Conservation (phyloP, 805 yeast species). For the Ogataea dorogensis region DNA sequence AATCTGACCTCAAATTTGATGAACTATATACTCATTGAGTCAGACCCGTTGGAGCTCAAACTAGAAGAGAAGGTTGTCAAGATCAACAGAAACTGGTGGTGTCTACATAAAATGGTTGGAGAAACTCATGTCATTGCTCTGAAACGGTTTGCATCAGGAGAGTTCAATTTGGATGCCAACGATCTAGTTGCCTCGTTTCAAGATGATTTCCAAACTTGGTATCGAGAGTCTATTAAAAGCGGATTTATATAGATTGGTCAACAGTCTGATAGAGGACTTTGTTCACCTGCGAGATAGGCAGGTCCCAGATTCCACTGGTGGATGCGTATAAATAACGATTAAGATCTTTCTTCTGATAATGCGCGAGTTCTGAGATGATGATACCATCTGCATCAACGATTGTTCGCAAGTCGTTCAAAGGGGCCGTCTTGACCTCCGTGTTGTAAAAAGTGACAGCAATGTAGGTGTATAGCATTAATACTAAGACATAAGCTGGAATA, state of each 20-base stretch:
- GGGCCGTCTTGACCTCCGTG: conserved; percentile 67
- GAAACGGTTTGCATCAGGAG: conserved; percentile 18
- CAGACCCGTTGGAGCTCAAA: conserved; percentile 14
- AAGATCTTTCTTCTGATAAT: conserved; percentile 17
- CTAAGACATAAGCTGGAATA: conserved; percentile 66
- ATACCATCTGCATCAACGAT: conserved; percentile 65
- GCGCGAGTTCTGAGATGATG: conserved; percentile 25
- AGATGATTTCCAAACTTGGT: conserved; percentile 28
- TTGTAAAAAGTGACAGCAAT: conserved; percentile 69
- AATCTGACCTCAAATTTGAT: conserved; percentile 22
- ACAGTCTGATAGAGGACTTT: conserved; percentile 50
- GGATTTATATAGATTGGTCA: conserved; percentile 4
- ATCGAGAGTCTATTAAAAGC: conserved; percentile 4
- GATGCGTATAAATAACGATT: conserved; percentile 49
- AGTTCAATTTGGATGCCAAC: conserved; percentile 18
- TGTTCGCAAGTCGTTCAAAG: conserved; percentile 56
- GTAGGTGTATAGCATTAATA: conserved; percentile 71
- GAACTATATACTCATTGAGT: conserved; percentile 18
- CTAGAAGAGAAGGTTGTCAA: conserved; percentile 25
- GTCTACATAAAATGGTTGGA: conserved; percentile 18
- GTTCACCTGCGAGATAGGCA: conserved; percentile 72
- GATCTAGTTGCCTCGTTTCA: conserved; percentile 25
- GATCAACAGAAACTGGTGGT: conserved; percentile 29
- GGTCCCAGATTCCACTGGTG: conserved; percentile 84
- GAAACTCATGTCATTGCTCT: conserved; percentile 21